Percentiles rank a stretch among this genome's conserved stretches.
These are phyloP conservation scores for Corylus heterophylla DNA, from an alignment of 306 rosid species.

Conservation along the genomic window DNA sequence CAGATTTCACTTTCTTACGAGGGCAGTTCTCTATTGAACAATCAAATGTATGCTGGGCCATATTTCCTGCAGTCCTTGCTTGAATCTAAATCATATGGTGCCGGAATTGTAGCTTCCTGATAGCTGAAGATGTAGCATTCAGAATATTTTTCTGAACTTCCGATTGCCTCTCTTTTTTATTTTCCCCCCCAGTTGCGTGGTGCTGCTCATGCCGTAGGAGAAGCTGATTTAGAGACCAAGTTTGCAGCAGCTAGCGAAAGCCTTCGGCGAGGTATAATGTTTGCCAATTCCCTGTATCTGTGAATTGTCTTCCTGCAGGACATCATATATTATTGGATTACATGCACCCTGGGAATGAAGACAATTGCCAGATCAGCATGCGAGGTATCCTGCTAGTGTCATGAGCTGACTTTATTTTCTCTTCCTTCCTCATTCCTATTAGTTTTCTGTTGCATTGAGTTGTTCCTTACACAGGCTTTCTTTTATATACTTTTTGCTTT, in stretches of 20 bases:
- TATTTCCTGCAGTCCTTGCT: neutral
- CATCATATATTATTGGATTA: conserved; percentile 6
- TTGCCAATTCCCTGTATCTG: conserved; percentile 90
- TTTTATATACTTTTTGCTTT: conserved; percentile 10
- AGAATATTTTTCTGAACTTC: neutral
- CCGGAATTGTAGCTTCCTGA: neutral
- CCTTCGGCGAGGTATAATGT: conserved; percentile 96
- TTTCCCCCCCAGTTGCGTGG: conserved; percentile 54
- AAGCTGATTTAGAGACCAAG: conserved; percentile 73
- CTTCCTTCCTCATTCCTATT: neutral
- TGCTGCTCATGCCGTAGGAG: conserved; percentile 94
- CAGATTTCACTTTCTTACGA: no score
- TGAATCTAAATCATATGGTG: neutral
- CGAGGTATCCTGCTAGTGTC: neutral
- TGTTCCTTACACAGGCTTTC: conserved; percentile 24
- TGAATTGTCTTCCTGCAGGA: conserved; percentile 44
- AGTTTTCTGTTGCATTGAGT: conserved; percentile 23
- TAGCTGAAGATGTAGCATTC: neutral
- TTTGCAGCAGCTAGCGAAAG: conserved; percentile 88
- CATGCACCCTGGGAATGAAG: neutral
- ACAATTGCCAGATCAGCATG: conserved; percentile 9
- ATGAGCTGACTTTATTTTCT: neutral
- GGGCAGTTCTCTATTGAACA: no score
- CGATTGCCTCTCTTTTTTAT: conserved; percentile 17
- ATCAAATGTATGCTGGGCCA: neutral